Percentiles rank a stretch among this genome's conserved stretches.
These are phyloP conservation scores for Botryotinia narcissicola DNA, from an alignment of 2,329 filamentous ascomycete genomes.

Conservation along the genomic window DNA sequence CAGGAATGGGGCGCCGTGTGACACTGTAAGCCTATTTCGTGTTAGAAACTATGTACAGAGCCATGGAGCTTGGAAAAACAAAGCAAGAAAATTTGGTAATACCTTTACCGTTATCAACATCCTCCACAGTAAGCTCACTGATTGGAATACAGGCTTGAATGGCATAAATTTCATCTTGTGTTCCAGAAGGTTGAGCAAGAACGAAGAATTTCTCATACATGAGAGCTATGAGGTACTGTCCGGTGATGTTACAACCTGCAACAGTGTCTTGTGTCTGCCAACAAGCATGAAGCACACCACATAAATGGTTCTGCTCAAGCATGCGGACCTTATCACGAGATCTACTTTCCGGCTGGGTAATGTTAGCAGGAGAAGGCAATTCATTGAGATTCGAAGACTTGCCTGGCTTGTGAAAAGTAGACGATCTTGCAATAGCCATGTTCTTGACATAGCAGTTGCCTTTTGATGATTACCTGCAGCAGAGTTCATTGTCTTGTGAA, in stretches of 20 bases:
- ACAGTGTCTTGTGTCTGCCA: slow-evolving; percentile 71
- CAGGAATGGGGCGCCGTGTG: slow-evolving; percentile 84
- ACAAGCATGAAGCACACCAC: slow-evolving; percentile 78
- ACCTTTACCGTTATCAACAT: slow-evolving; percentile 74
- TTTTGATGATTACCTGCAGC: slow-evolving; percentile 75
- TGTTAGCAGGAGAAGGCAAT: neutral
- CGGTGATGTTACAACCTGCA: slow-evolving; percentile 65
- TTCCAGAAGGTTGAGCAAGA: slow-evolving; percentile 62
- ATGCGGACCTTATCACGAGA: slow-evolving; percentile 69
- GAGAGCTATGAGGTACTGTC: slow-evolving; percentile 80
- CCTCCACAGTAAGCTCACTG: slow-evolving; percentile 63
- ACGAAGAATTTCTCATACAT: slow-evolving; percentile 81
- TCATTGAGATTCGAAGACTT: slow-evolving; percentile 34
- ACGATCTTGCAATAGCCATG: slow-evolving; percentile 80
- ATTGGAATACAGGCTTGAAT: slow-evolving; percentile 74
- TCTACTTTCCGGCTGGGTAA: slow-evolving; percentile 45
- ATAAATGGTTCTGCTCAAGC: slow-evolving; percentile 77
- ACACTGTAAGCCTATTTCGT: slow-evolving; percentile 71
- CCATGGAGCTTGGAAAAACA: neutral
- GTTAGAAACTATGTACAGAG: neutral
- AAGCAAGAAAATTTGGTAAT: slow-evolving; percentile 18
- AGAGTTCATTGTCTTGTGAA: slow-evolving; percentile 76
- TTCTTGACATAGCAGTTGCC: slow-evolving; percentile 71
- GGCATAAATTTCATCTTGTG: slow-evolving; percentile 65
- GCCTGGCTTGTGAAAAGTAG: slow-evolving; percentile 73